Evolutionary conservation across 2,329 filamentous ascomycete species (phyloP), one percentile per base, ranked within the genome.

Genomic region (Calonectria pauciramosa): DNA sequence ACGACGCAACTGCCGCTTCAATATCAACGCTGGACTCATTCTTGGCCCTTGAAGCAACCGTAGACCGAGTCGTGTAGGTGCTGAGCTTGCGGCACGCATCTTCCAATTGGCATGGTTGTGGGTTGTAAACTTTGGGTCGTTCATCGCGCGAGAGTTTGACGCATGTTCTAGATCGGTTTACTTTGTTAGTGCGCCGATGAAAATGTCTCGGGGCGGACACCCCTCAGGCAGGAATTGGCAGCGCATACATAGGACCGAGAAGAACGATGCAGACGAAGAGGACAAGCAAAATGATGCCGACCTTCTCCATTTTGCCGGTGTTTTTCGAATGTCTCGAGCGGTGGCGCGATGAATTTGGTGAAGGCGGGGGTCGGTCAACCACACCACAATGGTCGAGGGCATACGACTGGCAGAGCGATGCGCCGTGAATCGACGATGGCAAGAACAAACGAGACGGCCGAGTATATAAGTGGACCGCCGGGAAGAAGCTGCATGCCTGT

Each of bases 61-160:
- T 75, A 20, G 78, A 78, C 44, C 77, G 78, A 18, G 82, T 82
- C 5, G 82, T 81, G 18, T 84, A 83, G 20, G 80, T 78, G 60
- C 75, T 82, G 23, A 84, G 77, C 64, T 84, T 84, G 44, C 76
- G 79, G 7, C 81, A 80, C 0, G 83, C 83, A 51, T 78, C 65
- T 23, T 76, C 68, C 16, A 82, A 56, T 38, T 81, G 77, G 47
- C 71, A 69, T 16, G 76, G 78, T 23, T 80, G 70, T 8, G 78
- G 76, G 41, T 78, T 77, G 64, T 77, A 79, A 41, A 79, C 34
- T 36, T 76, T 77, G 70, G 74, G 64, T 10, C 59, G 63, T 32
- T 63, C 59, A 2, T 60, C 60, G n/a, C 77, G 75, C 2, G 72
- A 72, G 28, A 76, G 71, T 49, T 68, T 78, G 11, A 76, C 69